These are phyloP conservation scores for Rheum nobile DNA, from an alignment of 148 eudicot genomes.

Conservation along the genomic window DNA sequence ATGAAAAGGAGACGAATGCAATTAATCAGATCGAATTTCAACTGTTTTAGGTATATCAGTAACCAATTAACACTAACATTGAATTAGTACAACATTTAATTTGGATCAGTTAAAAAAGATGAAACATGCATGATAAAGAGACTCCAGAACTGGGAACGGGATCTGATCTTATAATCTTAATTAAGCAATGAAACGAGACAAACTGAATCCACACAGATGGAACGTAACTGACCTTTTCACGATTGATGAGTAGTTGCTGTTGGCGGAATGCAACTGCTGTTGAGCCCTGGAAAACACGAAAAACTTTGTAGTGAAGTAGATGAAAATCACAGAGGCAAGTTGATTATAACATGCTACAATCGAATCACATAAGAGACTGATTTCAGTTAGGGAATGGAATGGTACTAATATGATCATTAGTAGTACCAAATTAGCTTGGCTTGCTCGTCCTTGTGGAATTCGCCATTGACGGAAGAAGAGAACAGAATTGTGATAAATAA, in stretches of 20 bases:
- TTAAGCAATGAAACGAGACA: no score
- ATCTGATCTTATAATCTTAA: no score
- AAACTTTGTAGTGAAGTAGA: not conserved
- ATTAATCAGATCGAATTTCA: not conserved
- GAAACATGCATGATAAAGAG: not conserved
- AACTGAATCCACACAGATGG: no score
- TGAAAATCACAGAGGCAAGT: not conserved
- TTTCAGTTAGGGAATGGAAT: not conserved
- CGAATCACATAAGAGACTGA: not conserved
- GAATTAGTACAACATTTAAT: not conserved
- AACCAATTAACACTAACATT: not conserved
- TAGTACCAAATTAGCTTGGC: not conserved
- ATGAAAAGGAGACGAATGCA: not conserved
- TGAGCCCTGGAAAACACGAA: conserved; percentile 22
- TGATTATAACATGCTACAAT: not conserved
- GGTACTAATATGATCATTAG: not conserved
- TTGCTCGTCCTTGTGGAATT: not conserved
- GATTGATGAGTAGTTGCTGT: conserved; percentile 39
- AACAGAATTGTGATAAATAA: not conserved
- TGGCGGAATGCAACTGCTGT: conserved; percentile 40
- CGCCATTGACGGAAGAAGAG: not conserved
- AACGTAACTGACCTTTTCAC: conserved; percentile 50
- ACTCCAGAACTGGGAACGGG: not conserved
- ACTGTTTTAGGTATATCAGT: not conserved
- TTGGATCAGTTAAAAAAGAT: not conserved